A percentile compares a stretch with the other conserved stretches of the same genome.
Conservation (phyloP, 2,329 filamentous ascomycete genomes). For the Rhytidhysteron rufulum region DNA sequence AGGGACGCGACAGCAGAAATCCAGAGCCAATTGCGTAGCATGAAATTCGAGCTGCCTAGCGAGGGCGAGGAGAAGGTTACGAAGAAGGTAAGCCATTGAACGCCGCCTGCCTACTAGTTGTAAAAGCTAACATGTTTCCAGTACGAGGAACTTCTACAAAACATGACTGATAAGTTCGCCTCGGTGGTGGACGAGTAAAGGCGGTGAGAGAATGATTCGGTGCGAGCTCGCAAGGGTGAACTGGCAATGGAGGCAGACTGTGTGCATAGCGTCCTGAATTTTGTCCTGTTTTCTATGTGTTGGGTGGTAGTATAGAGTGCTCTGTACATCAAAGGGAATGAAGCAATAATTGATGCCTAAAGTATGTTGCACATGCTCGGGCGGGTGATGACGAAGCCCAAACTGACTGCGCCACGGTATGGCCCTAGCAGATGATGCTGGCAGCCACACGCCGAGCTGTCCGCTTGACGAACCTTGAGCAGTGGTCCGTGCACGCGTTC, state of each 20-base stretch:
- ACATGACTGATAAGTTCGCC: conserved; percentile 96
- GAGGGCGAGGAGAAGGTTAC: conserved; percentile 76
- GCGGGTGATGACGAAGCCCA: background rate
- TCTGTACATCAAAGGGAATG: conserved; percentile 15
- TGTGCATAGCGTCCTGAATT: conserved; percentile 24
- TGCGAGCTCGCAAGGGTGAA: no score
- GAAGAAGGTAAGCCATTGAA: conserved; percentile 96
- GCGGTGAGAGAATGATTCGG: no score
- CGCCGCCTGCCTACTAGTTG: no score
- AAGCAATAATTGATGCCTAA: conserved; percentile 28
- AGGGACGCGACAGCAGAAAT: conserved; percentile 85
- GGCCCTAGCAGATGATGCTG: no score
- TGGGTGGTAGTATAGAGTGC: conserved; percentile 22
- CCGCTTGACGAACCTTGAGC: background rate
- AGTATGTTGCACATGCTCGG: background rate
- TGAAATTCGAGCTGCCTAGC: conserved; percentile 94
- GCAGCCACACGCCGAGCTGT: background rate
- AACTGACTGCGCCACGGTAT: background rate
- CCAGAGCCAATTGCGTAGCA: conserved; percentile 76
- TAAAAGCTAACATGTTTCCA: conserved; percentile 47
- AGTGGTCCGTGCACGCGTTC: no score
- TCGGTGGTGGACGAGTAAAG: conserved; percentile 88
- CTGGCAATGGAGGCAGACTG: no score
- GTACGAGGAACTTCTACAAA: conserved; percentile 89
- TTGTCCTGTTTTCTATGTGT: conserved; percentile 18